Percentiles rank a stretch among this genome's conserved stretches.
phyloP scores from a whole-genome alignment of 495 filamentous ascomycete species.

The Bacidia gigantensis region DNA sequence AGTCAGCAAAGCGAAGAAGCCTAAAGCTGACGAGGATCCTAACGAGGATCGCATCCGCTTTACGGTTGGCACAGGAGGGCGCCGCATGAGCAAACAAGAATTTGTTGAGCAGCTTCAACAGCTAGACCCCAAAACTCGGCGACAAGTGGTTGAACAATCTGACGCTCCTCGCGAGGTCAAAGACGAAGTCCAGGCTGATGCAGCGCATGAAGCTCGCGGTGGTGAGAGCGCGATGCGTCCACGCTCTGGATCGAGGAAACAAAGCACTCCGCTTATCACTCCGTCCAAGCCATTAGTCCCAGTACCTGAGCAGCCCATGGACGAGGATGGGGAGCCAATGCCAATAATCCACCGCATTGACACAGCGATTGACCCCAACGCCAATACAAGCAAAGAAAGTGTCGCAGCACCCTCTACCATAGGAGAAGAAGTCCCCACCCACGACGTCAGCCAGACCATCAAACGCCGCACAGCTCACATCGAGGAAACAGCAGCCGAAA shows the following conservation, averaged over 20 bases:
- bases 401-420: conserved; percentile 3
- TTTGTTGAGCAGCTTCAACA: conserved; percentile 76
- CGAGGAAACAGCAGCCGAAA: conserved; percentile 31
- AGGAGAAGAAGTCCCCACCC: conserved; percentile 25
- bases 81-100: conserved; percentile 78
- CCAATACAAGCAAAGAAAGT: conserved; percentile 1
- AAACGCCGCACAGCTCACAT: conserved; percentile 29
- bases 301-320: neutral
- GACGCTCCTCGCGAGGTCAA: conserved; percentile 48
- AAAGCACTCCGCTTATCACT: neutral
- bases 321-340: conserved; percentile 7
- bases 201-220: conserved; percentile 16
- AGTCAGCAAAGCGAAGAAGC: conserved; percentile 24
- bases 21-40: conserved; percentile 34
- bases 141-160: conserved; percentile 54
- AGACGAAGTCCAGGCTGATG: conserved; percentile 37
- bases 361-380: conserved; percentile 14
- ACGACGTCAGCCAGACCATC: conserved; percentile 33
- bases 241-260: neutral
- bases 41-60: conserved; percentile 78
- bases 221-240: conserved; percentile 1
- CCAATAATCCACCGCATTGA: conserved; percentile 15
- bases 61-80: conserved; percentile 61
- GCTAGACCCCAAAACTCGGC: conserved; percentile 63
- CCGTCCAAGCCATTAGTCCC: neutral